Base-by-base conservation (phyloP, 192 early-diverging fungal species). In the Backusella tarrabulga region DNA sequence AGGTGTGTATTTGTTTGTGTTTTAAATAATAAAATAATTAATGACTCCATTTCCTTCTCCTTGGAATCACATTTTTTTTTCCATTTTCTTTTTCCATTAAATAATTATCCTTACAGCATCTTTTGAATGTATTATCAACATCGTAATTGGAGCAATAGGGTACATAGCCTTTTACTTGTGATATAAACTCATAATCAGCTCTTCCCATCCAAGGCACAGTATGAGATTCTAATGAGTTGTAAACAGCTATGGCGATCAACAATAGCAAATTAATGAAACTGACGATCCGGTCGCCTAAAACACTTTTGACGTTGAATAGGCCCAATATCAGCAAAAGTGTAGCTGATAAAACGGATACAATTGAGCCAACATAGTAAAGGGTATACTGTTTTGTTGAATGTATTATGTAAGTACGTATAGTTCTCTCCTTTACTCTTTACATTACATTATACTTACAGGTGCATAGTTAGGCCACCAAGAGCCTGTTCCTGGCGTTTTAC, bases 351-450 rank as follows among this genome's bases (percentile, higher is more conserved):
- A 74, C 42, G 26, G 73, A 74, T 15, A 74, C 29, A 19, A 56
- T 66, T 60, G 54, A 34, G 3, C 54, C 73, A 74, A 74, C 73
- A 74, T 66, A 74, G 26, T 74, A 74, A 29, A 74, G 52, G 26
- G 35, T 74, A 41, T 74, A 74, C 73, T 74, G 32, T 6, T 35
- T 34, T 12, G n/a, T 52, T 21, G 2, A 1, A 32, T 21, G 52
- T 54, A 9, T 9, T 32, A 32, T 32, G 32, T 32, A 15, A 14
- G 56, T 29, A n/a, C 8, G 15, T 0, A 1, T 66, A n/a, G 9
- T 1, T 41, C 19, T 21, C 68, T 46, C 21, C 11, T 23, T 42
- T 26, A 8, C 41, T 41, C 23, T 36, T 32, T 3, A 32, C 32
- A 32, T 42, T 14, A 46, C 5, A 46, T 40, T 19, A 32, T 56